Percentiles rank a stretch among this genome's conserved stretches.
Evolutionary conservation across 106 monocot species (phyloP).

Genomic region (Dioscorea dumetorum): DNA sequence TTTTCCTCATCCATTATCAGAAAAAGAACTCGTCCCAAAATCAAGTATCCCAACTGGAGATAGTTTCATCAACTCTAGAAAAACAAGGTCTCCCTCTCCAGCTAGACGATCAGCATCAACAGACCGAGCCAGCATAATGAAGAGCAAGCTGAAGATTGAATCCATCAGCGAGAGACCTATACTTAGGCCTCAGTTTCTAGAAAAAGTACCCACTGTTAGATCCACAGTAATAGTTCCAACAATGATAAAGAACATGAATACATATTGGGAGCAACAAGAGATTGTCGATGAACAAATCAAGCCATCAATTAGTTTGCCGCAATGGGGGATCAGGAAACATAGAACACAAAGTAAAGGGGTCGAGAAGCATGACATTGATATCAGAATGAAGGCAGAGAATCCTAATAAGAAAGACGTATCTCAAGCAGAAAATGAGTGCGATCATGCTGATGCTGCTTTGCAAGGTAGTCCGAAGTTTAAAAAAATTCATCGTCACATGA

Average conservation of each 20-base stretch:
- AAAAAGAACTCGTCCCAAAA: conserved; percentile 14
- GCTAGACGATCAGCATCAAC: conserved; percentile 23
- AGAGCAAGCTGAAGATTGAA: conserved; percentile 14
- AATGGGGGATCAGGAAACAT: neutral
- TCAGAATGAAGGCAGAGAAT: neutral
- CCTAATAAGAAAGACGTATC: conserved; percentile 9
- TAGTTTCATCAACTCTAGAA: conserved; percentile 6
- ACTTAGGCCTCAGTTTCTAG: conserved; percentile 11
- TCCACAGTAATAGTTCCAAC: conserved; percentile 1
- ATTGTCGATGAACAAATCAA: conserved; percentile 12
- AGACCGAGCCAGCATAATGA: conserved; percentile 15
- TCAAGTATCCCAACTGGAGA: conserved; percentile 13
- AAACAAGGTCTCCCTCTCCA: conserved; percentile 23
- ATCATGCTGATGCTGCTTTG: neutral
- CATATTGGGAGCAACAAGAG: conserved; percentile 13
- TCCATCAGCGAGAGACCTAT: neutral
- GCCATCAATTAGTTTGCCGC: neutral
- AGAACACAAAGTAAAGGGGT: conserved; percentile 1
- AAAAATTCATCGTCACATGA: neutral
- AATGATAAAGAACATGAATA: conserved; percentile 1
- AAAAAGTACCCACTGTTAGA: conserved; percentile 1
- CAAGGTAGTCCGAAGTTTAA: conserved; percentile 1
- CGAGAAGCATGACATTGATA: neutral
- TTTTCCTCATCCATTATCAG: conserved; percentile 4
- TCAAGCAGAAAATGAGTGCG: conserved; percentile 22